Evolutionary conservation across 1,139 yeast genomes (phyloP).

Genomic region (Lodderomyces margitis): DNA sequence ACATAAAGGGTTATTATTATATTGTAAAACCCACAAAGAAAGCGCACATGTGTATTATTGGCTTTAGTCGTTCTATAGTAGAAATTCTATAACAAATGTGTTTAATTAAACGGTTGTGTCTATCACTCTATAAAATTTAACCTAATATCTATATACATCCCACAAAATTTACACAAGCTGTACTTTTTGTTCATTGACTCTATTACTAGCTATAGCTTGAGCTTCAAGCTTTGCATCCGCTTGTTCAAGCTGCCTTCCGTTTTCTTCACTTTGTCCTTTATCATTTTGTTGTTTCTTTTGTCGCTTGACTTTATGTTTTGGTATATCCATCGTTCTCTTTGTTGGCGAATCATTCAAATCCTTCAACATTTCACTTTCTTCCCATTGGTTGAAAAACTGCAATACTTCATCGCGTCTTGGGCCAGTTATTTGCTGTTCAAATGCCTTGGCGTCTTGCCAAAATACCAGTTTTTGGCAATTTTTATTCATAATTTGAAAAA

Average conservation of each 20-base stretch:
- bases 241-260: neutral
- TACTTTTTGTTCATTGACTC: neutral
- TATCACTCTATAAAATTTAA: neutral
- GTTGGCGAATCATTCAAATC: conserved; percentile 12
- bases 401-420: conserved; percentile 7
- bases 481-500: conserved; percentile 28
- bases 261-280: conserved; percentile 5
- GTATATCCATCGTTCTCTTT: conserved; percentile 6
- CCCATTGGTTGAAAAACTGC: conserved; percentile 11
- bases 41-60: neutral
- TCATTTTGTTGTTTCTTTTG: neutral
- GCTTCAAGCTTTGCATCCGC: neutral
- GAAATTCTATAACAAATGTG: too few relatives aligned
- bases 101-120: too few relatives aligned
- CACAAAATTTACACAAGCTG: neutral
- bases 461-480: conserved; percentile 31
- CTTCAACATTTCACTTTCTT: conserved; percentile 13
- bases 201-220: neutral
- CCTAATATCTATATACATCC: neutral
- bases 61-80: neutral
- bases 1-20: neutral
- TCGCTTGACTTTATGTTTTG: conserved; percentile 8
- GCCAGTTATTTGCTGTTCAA: conserved; percentile 6
- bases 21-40: neutral
- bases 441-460: conserved; percentile 14